Base-by-base conservation (phyloP, 2,329 filamentous ascomycete genomes). In the Pleoardoris graminearum region DNA sequence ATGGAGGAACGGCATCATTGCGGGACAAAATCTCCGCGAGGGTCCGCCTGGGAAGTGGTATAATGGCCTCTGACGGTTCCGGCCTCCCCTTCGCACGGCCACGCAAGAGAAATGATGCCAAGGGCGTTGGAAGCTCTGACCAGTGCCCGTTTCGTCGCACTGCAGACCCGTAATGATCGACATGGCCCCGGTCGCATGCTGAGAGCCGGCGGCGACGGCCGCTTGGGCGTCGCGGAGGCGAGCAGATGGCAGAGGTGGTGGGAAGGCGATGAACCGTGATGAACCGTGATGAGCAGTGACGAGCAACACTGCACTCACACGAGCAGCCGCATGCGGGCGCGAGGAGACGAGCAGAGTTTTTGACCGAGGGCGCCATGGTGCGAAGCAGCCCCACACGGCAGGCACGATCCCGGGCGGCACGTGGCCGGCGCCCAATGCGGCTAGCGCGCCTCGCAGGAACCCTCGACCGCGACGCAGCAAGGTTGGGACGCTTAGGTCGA, bases 91-190 rank as follows among this genome's bases (percentile, higher is more conserved):
- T 46, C 32, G 23, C 30, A 43, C n/a, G 47, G 42, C 50, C 19
- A 36, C 25, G 41, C 48, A 38, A 32, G 50, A 50, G 51, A 37
- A 21, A 47, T 36, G 44, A 47, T 47, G 44, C 44, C 44, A 47
- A 47, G 44, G 33, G 16, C 14, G 44, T 16, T 6, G 33, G 10
- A 22, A 25, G 44, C 44, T 38, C 21, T 19, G 44, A 35, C 32
- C 33, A 19, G n/a, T 16, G 38, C 51, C 36, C 52, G 57, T 57
- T 57, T 60, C 54, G 54, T 52, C 47, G 57, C 50, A 30, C 47
- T 46, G 48, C 39, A 50, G 23, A 43, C 37, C 46, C 41, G 32
- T 43, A 50, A 42, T 48, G 56, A 59, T 59, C 57, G 59, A 54
- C 59, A 48, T 33, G 46, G 39, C 35, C 55, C 55, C 44, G 30